Conservation (phyloP, 2,329 filamentous ascomycete species). For the Claviceps capensis region DNA sequence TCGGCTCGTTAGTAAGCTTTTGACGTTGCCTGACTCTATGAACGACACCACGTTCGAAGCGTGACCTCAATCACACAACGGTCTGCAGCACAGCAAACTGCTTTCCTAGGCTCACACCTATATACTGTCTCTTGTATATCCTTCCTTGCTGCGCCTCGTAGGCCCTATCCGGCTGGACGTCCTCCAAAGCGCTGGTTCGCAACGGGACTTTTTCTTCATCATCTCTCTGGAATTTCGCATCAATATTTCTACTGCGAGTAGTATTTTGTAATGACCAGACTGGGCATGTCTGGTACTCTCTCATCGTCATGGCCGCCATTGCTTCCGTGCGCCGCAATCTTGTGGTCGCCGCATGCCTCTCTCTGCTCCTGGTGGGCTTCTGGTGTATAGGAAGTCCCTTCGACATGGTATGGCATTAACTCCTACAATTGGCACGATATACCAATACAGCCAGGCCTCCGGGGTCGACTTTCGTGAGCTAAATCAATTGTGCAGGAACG, state of each 20-base stretch:
- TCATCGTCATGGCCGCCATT: neutral
- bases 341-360: conserved; percentile 1
- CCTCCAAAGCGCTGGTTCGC: neutral
- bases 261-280: neutral
- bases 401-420: conserved; percentile 1
- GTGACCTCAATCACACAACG: neutral
- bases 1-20: neutral
- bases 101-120: neutral
- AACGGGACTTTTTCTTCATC: neutral
- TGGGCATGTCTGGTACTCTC: neutral
- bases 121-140: neutral
- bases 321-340: conserved; percentile 1
- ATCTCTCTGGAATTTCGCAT: neutral
- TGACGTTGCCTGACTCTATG: neutral
- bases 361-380: neutral
- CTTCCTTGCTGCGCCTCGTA: neutral
- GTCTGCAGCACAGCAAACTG: neutral
- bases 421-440: neutral
- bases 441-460: neutral
- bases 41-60: neutral
- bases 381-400: neutral
- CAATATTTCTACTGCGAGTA: neutral
- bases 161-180: neutral
- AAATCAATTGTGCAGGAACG: neutral
- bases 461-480: neutral